A percentile compares a stretch with the other conserved stretches of the same genome.
phyloP scores from a whole-genome alignment of 2,329 filamentous ascomycete genomes.

The Lasiodiplodia theobromae region DNA sequence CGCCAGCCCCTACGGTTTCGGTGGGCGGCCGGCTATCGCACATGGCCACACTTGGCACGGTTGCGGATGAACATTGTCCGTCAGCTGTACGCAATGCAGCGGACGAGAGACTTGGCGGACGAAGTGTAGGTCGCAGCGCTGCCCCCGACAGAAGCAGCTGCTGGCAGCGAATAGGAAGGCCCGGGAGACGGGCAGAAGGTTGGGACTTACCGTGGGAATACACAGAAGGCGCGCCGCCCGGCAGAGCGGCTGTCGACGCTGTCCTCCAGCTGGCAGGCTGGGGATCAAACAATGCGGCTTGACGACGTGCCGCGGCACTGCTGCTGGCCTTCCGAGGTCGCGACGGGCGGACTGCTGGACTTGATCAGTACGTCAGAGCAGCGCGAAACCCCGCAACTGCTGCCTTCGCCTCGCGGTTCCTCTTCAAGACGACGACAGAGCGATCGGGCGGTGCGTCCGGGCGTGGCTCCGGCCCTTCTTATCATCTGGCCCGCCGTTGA shows the following conservation, averaged over 20 bases:
- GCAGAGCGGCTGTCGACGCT: slow-evolving; percentile 40
- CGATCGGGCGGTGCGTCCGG: background rate
- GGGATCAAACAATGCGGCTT: slow-evolving; percentile 48
- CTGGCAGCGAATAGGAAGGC: slow-evolving; percentile 19
- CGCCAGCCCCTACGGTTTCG: background rate
- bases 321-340: background rate
- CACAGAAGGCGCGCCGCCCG: slow-evolving; percentile 51
- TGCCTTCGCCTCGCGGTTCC: background rate
- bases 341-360: background rate
- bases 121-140: background rate
- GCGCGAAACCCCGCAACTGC: slow-evolving; percentile 16
- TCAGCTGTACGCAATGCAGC: background rate
- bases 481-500: slow-evolving; percentile 10
- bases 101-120: background rate
- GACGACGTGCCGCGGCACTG: background rate
- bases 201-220: slow-evolving; percentile 39
- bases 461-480: slow-evolving; percentile 12
- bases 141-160: background rate
- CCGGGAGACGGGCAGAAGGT: slow-evolving; percentile 2
- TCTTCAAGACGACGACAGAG: background rate
- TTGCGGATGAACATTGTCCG: background rate
- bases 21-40: background rate
- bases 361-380: background rate
- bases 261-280: slow-evolving; percentile 47
- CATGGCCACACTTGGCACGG: background rate